These are phyloP conservation scores for Lyophyllum semitale DNA, from an alignment of 768 basidiomycete species.

Conservation along the genomic window DNA sequence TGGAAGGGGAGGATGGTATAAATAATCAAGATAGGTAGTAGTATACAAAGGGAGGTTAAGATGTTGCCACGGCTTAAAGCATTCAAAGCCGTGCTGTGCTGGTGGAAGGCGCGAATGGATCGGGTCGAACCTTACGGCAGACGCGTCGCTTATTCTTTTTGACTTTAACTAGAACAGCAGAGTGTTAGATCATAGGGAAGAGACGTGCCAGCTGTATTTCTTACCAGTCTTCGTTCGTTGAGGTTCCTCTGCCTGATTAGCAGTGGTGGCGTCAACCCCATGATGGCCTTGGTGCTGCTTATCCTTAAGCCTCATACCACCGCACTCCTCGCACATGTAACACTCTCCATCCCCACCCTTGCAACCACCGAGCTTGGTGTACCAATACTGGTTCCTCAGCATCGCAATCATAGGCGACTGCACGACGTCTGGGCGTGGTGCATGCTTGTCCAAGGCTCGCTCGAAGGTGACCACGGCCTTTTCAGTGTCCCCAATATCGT, in stretches of 20 bases:
- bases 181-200: not conserved
- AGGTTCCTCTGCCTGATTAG: not conserved
- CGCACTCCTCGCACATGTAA: slow-evolving; percentile 16
- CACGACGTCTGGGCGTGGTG: slow-evolving; percentile 7
- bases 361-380: slow-evolving; percentile 17
- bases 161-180: not conserved
- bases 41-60: not conserved
- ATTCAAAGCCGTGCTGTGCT: slow-evolving; percentile 1
- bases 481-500: slow-evolving; percentile 8
- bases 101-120: slow-evolving; percentile 10
- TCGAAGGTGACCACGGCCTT: slow-evolving; percentile 15
- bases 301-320: slow-evolving; percentile 3
- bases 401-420: slow-evolving; percentile 14
- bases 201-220: not conserved
- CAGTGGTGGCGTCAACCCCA: not conserved
- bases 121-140: slow-evolving; percentile 1
- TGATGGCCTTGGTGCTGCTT: not conserved
- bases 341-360: slow-evolving; percentile 11
- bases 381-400: slow-evolving; percentile 21
- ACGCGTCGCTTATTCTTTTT: slow-evolving; percentile 7
- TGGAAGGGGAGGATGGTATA: not conserved
- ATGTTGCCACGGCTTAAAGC: not conserved
- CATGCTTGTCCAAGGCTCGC: slow-evolving; percentile 20
- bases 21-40: not conserved
- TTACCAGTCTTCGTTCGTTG: not conserved